phyloP scores from a whole-genome alignment of 306 rosid species.

The Fragaria ananassa region DNA sequence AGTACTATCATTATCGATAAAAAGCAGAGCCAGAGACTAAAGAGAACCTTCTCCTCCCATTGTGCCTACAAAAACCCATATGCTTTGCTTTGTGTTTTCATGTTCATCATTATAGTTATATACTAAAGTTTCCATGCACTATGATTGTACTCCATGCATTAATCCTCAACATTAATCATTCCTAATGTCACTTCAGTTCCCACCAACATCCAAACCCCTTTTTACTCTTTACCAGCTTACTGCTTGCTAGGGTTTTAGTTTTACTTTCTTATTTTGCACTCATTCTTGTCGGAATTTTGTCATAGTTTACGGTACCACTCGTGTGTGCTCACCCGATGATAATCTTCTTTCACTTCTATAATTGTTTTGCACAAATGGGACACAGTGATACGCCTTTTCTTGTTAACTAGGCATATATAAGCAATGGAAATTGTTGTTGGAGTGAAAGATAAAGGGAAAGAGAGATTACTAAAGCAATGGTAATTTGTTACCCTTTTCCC shows the following conservation, averaged over 20 bases:
- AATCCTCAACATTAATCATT: conserved; percentile 19
- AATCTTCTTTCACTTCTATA: background rate
- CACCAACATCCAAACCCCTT: background rate
- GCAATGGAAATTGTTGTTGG: background rate
- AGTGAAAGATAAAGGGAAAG: background rate
- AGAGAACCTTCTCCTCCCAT: conserved; percentile 7
- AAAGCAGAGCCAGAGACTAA: background rate
- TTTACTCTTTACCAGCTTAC: conserved; percentile 3
- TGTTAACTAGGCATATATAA: background rate
- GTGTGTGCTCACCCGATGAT: background rate
- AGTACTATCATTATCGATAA: conserved; percentile 18
- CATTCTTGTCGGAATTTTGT: conserved; percentile 12
- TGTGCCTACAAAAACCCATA: conserved; percentile 3
- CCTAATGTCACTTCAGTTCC: conserved; percentile 17
- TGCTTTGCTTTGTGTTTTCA: background rate
- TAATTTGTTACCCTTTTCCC: background rate
- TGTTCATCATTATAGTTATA: conserved; percentile 19
- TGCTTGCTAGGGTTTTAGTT: background rate
- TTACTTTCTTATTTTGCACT: background rate
- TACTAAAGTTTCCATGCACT: background rate
- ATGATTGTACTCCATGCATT: conserved; percentile 10
- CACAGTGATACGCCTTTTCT: background rate
- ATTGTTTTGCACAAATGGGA: background rate
- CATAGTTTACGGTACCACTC: conserved; percentile 23
- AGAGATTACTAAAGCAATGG: background rate